Conservation (phyloP, 106 monocot genomes). For the Hemerocallis citrina region DNA sequence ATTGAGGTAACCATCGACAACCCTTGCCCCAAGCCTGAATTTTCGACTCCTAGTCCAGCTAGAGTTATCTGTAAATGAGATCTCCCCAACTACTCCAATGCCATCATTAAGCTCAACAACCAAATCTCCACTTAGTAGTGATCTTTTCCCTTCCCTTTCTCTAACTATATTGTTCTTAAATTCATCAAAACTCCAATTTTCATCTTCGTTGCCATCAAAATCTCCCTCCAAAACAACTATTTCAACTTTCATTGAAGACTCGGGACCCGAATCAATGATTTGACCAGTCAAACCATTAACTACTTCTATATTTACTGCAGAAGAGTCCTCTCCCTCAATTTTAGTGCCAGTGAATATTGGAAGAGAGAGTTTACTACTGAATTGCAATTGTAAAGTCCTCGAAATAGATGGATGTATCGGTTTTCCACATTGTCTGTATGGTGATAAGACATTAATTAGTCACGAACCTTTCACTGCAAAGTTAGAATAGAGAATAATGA, state of each 20-base stretch:
- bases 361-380: constrained; percentile 63
- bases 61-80: constrained; percentile 96
- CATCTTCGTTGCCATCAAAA: constrained; percentile 69
- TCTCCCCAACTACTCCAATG: constrained; percentile 53
- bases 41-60: constrained; percentile 95
- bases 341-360: constrained; percentile 86
- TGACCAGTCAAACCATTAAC: constrained; percentile 48
- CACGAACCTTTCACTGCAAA: constrained; percentile 2
- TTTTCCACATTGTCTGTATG: constrained; percentile 54
- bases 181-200: constrained; percentile 66
- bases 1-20: constrained; percentile 48
- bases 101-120: constrained; percentile 58
- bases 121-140: constrained; percentile 66
- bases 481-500: neutral
- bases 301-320: constrained; percentile 37
- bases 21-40: constrained; percentile 85
- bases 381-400: constrained; percentile 58
- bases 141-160: constrained; percentile 86
- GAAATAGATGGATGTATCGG: constrained; percentile 51
- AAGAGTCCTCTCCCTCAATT: constrained; percentile 71
- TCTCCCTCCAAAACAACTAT: constrained; percentile 94
- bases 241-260: constrained; percentile 75
- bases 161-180: constrained; percentile 81
- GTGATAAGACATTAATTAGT: constrained; percentile 9
- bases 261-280: constrained; percentile 42